These are phyloP conservation scores for Camellia granthamiana DNA, from an alignment of 148 eudicot species.

Conservation along the genomic window DNA sequence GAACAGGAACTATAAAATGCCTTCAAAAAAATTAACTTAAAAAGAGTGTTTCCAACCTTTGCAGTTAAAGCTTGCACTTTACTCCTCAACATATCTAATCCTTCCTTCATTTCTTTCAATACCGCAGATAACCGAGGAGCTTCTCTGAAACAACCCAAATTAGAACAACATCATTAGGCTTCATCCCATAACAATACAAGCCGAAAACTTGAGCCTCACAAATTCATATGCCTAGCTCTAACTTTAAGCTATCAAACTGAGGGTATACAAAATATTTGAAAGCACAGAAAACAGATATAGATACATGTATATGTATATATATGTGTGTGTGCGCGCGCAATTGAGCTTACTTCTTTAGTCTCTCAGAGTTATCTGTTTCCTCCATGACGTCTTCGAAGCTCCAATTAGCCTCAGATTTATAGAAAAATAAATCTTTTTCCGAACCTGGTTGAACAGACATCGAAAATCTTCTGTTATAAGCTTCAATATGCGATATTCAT, in stretches of 20 bases:
- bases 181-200: background rate
- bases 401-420: background rate
- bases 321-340: background rate
- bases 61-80: slow-evolving; percentile 64
- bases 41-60: slow-evolving; percentile 45
- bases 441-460: background rate
- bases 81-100: slow-evolving; percentile 60
- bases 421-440: background rate
- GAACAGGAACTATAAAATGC: background rate
- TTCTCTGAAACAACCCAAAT: slow-evolving; percentile 45
- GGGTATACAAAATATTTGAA: background rate
- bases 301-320: background rate
- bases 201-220: background rate
- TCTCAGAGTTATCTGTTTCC: background rate
- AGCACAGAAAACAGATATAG: background rate
- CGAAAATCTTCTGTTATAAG: background rate
- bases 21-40: background rate
- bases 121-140: slow-evolving; percentile 56
- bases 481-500: background rate
- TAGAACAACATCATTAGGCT: background rate
- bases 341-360: slow-evolving; percentile 11
- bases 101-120: slow-evolving; percentile 77
- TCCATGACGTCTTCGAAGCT: slow-evolving; percentile 6
- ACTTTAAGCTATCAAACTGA: background rate
- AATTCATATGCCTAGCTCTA: background rate